phyloP scores from a whole-genome alignment of 2,329 filamentous ascomycete species.

The Aspergillus uvarum region DNA sequence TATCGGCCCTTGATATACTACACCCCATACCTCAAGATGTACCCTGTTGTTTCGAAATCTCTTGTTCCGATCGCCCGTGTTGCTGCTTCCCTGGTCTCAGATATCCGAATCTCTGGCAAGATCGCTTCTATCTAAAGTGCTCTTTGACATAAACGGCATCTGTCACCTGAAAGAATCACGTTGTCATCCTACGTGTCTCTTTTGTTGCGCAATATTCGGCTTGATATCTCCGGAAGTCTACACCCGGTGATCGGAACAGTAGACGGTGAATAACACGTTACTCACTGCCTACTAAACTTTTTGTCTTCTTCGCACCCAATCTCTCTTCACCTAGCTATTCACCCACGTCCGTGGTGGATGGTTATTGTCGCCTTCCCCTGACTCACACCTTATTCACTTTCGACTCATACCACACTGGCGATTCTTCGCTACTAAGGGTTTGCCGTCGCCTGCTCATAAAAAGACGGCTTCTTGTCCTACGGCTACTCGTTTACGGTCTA shows the following conservation, averaged over 20 bases:
- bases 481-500: conserved; percentile 33
- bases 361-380: conserved; percentile 4
- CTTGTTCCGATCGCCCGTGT: conserved; percentile 40
- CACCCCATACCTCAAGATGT: conserved; percentile 38
- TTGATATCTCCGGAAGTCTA: conserved; percentile 26
- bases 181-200: conserved; percentile 19
- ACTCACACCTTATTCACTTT: conserved; percentile 4
- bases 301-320: conserved; percentile 1
- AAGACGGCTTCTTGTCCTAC: conserved; percentile 33
- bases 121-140: conserved; percentile 28
- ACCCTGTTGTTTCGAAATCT: conserved; percentile 35
- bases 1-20: conserved; percentile 29
- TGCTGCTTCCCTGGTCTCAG: conserved; percentile 33
- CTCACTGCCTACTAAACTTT: background rate
- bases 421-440: conserved; percentile 25
- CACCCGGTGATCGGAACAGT: conserved; percentile 29
- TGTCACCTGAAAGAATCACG: conserved; percentile 20
- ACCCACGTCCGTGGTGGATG: conserved; percentile 3
- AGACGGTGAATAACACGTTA: conserved; percentile 18
- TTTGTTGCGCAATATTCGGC: conserved; percentile 16
- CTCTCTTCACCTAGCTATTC: background rate
- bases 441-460: conserved; percentile 33
- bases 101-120: conserved; percentile 31
- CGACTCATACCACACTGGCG: conserved; percentile 25
- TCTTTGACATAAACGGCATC: conserved; percentile 8